A percentile compares a stretch with the other conserved stretches of the same genome.
These are phyloP conservation scores for Scedosporium minutisporum DNA, from an alignment of 2,329 filamentous ascomycete genomes.

Conservation along the genomic window DNA sequence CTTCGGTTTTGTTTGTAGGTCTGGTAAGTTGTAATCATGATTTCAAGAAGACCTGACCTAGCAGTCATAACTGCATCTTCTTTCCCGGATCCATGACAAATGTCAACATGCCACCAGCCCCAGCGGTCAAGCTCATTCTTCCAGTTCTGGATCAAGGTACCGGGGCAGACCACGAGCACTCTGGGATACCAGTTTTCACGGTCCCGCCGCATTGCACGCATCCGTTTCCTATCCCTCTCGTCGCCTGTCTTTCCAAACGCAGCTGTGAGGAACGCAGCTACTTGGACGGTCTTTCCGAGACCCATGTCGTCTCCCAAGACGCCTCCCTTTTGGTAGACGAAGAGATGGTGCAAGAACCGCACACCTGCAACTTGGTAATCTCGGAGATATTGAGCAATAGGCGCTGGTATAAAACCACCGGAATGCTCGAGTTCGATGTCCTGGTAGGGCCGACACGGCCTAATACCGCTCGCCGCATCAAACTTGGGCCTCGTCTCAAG, in stretches of 20 bases:
- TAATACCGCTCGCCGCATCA: conserved; percentile 39
- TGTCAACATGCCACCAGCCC: conserved; percentile 91
- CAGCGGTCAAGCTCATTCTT: conserved; percentile 74
- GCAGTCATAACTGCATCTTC: conserved; percentile 65
- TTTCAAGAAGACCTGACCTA: conserved; percentile 66
- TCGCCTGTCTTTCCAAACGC: conserved; percentile 94
- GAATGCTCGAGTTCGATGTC: conserved; percentile 70
- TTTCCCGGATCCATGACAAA: conserved; percentile 63
- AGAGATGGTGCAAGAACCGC: conserved; percentile 75
- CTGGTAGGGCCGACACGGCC: conserved; percentile 59
- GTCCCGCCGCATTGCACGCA: conserved; percentile 70
- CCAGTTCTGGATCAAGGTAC: conserved; percentile 86
- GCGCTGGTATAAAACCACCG: conserved; percentile 71
- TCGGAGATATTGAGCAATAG: conserved; percentile 83
- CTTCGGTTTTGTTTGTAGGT: conserved; percentile 75
- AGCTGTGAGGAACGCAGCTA: conserved; percentile 81
- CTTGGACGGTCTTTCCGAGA: conserved; percentile 91
- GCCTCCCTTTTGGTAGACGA: conserved; percentile 83
- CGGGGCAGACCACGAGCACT: conserved; percentile 73
- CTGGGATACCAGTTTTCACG: conserved; percentile 58
- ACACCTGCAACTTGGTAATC: conserved; percentile 86
- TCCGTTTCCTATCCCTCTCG: conserved; percentile 72
- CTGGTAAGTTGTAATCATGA: conserved; percentile 88
- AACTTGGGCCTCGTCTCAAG: conserved; percentile 65
- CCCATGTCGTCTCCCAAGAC: conserved; percentile 97